A percentile compares a stretch with the other conserved stretches of the same genome.
phyloP scores from a whole-genome alignment of 2,329 filamentous ascomycete species.

The Phoma sp. region DNA sequence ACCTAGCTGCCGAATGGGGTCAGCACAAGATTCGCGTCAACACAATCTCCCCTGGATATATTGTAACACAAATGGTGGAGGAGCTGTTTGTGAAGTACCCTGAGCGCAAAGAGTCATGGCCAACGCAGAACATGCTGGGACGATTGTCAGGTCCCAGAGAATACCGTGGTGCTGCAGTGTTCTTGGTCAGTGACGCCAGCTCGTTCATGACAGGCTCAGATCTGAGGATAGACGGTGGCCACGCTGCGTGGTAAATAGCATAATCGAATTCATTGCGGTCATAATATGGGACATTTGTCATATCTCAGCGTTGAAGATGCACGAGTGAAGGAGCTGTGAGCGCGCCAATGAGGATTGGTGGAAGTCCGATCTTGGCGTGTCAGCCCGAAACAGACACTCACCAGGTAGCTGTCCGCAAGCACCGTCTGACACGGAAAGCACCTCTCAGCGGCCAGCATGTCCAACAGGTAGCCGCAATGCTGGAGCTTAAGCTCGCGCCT shows the following conservation, averaged over 20 bases:
- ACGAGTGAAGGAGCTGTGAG: not conserved
- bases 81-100: slow-evolving; percentile 78
- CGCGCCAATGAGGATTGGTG: slow-evolving; percentile 6
- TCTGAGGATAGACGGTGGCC: slow-evolving; percentile 48
- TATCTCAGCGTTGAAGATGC: not conserved
- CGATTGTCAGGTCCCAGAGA: slow-evolving; percentile 44
- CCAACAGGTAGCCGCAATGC: slow-evolving; percentile 21
- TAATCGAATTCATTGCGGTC: not conserved
- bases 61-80: slow-evolving; percentile 83
- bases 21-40: slow-evolving; percentile 77
- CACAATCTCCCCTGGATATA: slow-evolving; percentile 80
- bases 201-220: slow-evolving; percentile 51
- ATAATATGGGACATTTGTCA: too few species aligned
- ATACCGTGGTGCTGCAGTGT: slow-evolving; percentile 48
- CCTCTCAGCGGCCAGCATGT: slow-evolving; percentile 8
- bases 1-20: slow-evolving; percentile 76
- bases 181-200: slow-evolving; percentile 49
- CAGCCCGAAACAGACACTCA: not conserved
- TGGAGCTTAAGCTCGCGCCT: slow-evolving; percentile 13
- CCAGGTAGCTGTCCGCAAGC: not conserved
- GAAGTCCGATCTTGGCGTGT: slow-evolving; percentile 11
- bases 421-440: not conserved
- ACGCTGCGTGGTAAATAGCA: slow-evolving; percentile 43
- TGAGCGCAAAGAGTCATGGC: slow-evolving; percentile 71
- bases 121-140: slow-evolving; percentile 82